These are phyloP conservation scores for Botryosphaeria agaves DNA, from an alignment of 2,329 filamentous ascomycete genomes.

Conservation along the genomic window DNA sequence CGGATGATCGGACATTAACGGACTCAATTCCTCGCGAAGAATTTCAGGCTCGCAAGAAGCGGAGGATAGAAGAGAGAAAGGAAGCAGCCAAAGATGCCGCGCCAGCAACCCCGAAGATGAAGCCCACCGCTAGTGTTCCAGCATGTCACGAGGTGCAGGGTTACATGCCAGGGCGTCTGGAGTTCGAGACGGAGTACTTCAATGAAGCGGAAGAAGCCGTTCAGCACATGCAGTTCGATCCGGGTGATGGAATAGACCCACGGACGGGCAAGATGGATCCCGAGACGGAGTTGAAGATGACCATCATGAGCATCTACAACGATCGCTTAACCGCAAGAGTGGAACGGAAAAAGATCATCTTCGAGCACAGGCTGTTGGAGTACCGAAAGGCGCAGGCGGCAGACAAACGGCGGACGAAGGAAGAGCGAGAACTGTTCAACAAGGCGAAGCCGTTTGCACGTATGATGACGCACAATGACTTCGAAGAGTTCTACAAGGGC, in stretches of 20 bases:
- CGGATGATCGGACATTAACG: constrained; percentile 60
- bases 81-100: constrained; percentile 73
- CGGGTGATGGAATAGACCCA: constrained; percentile 80
- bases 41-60: constrained; percentile 85
- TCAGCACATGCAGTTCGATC: constrained; percentile 95
- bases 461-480: constrained; percentile 91
- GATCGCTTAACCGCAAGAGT: constrained; percentile 75
- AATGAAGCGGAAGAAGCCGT: constrained; percentile 98
- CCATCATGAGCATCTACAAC: constrained; percentile 97
- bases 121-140: constrained; percentile 87
- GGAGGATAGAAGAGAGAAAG: constrained; percentile 79
- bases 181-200: constrained; percentile 94
- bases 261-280: constrained; percentile 74
- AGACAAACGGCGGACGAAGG: constrained; percentile 92
- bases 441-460: constrained; percentile 91
- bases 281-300: constrained; percentile 94
- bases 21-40: constrained; percentile 74
- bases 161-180: constrained; percentile 92
- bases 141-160: constrained; percentile 96
- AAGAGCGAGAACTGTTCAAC: constrained; percentile 78
- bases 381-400: constrained; percentile 79
- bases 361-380: constrained; percentile 84
- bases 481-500: constrained; percentile 68
- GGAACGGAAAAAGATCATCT: constrained; percentile 90
- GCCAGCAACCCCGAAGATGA: constrained; percentile 76